These are phyloP conservation scores for Ophiocordyceps unilateralis DNA, from an alignment of 2,329 filamentous ascomycete species.

Conservation along the genomic window DNA sequence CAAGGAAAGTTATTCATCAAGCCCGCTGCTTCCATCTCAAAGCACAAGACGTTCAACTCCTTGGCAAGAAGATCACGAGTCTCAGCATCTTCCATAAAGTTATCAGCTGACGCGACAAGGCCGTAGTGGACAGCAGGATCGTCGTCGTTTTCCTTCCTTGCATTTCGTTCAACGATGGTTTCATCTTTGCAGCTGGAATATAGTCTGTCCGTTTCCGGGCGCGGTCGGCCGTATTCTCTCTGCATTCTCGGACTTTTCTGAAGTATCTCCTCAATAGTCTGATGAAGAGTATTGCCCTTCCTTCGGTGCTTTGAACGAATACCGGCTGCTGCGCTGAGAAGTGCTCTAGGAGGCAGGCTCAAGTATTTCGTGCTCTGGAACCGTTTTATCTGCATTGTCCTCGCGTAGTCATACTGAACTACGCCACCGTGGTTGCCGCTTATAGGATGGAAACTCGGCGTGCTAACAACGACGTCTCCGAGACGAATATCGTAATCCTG, in stretches of 20 bases:
- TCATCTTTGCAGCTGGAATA: background rate
- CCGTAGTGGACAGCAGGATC: constrained; percentile 7
- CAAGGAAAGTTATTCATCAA: constrained; percentile 10
- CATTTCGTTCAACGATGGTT: background rate
- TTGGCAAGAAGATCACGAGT: constrained; percentile 10
- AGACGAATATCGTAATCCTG: constrained; percentile 13
- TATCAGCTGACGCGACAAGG: constrained; percentile 1
- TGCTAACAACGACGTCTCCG: constrained; percentile 8
- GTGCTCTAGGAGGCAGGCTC: constrained; percentile 3
- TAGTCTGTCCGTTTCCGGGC: background rate
- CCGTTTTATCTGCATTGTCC: constrained; percentile 2
- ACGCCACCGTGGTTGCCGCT: constrained; percentile 3
- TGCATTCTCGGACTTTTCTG: background rate
- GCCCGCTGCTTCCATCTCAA: background rate
- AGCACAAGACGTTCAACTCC: constrained; percentile 2
- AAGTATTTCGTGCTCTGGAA: constrained; percentile 4
- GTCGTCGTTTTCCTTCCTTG: background rate
- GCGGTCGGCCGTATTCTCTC: background rate
- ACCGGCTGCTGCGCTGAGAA: background rate
- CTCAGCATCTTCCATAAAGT: background rate
- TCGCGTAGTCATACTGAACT: constrained; percentile 9
- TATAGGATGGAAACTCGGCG: background rate
- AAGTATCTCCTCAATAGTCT: background rate
- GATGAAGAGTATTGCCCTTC: background rate
- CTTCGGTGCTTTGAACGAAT: background rate